Percentiles rank a stretch among this genome's conserved stretches.
Evolutionary conservation across 768 basidiomycete species (phyloP).

Genomic region (Pleurotus djamor): DNA sequence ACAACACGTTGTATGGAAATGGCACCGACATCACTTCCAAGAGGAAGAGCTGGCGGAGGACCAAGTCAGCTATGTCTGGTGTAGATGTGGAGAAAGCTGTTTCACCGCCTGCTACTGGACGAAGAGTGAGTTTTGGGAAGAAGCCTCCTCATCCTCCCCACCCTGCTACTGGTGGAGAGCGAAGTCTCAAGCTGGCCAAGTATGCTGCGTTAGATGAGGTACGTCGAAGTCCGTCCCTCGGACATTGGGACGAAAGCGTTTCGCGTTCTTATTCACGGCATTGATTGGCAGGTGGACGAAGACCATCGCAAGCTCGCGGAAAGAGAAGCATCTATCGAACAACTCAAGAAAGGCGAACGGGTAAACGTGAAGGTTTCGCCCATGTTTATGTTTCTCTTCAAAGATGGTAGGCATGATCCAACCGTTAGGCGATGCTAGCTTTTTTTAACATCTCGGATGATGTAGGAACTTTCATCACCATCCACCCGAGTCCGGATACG

Average conservation of each 20-base stretch:
- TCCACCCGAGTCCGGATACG: slow-evolving; percentile 43
- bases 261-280: not conserved
- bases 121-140: not conserved
- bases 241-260: not conserved
- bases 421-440: not conserved
- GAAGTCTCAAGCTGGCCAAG: not conserved
- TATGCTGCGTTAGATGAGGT: slow-evolving; percentile 8
- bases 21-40: not conserved
- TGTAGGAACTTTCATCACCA: slow-evolving; percentile 64
- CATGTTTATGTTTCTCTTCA: slow-evolving; percentile 66
- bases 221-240: not conserved
- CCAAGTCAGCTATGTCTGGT: slow-evolving; percentile 3
- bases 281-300: not conserved
- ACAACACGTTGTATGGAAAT: not conserved
- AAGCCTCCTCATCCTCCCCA: not conserved
- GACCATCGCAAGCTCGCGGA: slow-evolving; percentile 14
- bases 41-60: slow-evolving; percentile 1
- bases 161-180: not conserved
- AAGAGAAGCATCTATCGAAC: slow-evolving; percentile 24
- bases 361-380: slow-evolving; percentile 58
- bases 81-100: slow-evolving; percentile 11
- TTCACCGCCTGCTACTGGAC: not conserved
- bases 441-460: not conserved
- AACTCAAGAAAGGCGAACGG: slow-evolving; percentile 45
- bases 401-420: slow-evolving; percentile 44